Evolutionary conservation across 2,329 filamentous ascomycete genomes (phyloP), one percentile per base, ranked within the genome.

Genomic region (Esteya vermicola): DNA sequence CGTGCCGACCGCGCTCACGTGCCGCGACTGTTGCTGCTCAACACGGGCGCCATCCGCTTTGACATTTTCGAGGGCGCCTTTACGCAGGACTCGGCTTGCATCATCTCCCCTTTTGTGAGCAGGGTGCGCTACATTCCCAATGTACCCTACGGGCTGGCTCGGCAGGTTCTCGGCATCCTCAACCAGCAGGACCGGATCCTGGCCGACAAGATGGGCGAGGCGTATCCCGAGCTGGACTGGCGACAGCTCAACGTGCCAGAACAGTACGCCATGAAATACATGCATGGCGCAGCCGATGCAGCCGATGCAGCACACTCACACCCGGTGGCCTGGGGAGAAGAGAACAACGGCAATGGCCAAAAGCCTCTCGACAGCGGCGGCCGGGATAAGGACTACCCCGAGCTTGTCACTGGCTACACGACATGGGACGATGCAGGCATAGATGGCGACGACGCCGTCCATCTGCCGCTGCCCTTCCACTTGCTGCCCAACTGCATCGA

Each of bases 1-100:
- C 76, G 75, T 41, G 54, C 71, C 31, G 67, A 77, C 41, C 47
- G 44, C 10, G 42, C 43, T 9, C 27, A 43, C 23, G 67, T 71
- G 31, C 70, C 85, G 9, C 71, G 75, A 7, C 61, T 96, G 10
- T 77, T 80, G 23, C 74, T 96, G 38, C 68, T 83, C 41, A 98
- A 98, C 59, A 94, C 85, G 0, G 91, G 91, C 21, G 84, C 83
- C 4, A 77, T 98, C 48, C 82, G 91, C 33, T 98, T 96, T 57
- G 91, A 98, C 57, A 83, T 98, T 45, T 93, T 95, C 67, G 77
- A 89, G 56, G 91, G 91, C 0, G 67, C 79, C 0, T 96, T 96
- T 54, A 96, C 91, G 0, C 75, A 77, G 30, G 91, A 98, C 55
- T 81, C 79, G 4, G 85, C 82, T 0, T 96, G 77, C 54, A 79